Conservation (phyloP, 768 basidiomycete species). For the Amyloporia xantha region DNA sequence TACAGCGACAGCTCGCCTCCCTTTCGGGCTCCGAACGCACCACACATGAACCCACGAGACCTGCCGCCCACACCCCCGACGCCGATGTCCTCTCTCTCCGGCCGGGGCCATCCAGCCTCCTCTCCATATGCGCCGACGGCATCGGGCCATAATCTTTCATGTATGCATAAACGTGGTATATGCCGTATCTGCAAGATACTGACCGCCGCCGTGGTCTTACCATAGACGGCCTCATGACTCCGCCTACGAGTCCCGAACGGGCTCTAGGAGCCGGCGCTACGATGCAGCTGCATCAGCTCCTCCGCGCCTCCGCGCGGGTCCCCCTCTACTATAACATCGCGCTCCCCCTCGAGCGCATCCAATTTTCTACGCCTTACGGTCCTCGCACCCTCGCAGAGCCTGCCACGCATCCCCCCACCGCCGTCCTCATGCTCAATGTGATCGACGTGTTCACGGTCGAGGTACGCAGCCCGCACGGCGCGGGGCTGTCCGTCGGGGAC, state of each 20-base stretch:
- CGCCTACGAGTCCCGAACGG: conserved; percentile 13
- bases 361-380: not conserved
- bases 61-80: conserved; percentile 13
- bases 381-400: not conserved
- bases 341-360: not conserved
- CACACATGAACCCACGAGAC: conserved; percentile 10
- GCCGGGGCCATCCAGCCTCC: conserved; percentile 4
- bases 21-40: conserved; percentile 15
- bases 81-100: conserved; percentile 4
- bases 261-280: conserved; percentile 5
- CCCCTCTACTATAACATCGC: conserved; percentile 8
- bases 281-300: not conserved
- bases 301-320: conserved; percentile 4
- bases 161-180: conserved; percentile 5
- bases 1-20: conserved; percentile 9
- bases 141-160: conserved; percentile 1
- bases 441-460: conserved; percentile 2
- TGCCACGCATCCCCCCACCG: conserved; percentile 11
- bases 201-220: not conserved
- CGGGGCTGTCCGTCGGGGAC: conserved; percentile 10
- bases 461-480: conserved; percentile 4
- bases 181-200: conserved; percentile 6
- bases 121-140: conserved; percentile 8
- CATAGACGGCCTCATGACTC: conserved; percentile 18
- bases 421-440: conserved; percentile 5